Evolutionary conservation across 306 rosid genomes (phyloP).

Genomic region (Cicer yamashitae): DNA sequence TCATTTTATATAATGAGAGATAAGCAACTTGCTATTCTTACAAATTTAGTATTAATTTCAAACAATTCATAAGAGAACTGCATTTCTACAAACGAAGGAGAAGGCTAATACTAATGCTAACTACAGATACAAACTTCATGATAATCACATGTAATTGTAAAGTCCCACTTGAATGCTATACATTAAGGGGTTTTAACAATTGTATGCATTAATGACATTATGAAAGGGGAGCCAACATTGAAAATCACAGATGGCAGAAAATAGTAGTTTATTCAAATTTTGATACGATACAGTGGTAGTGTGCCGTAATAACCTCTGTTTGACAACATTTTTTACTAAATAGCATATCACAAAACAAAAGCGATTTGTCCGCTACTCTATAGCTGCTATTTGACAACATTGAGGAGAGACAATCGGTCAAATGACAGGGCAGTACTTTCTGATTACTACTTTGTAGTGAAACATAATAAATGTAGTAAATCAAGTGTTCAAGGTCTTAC

Average conservation of each 20-base stretch:
- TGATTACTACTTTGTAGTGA: not conserved
- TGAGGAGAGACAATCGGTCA: not conserved
- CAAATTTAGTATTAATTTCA: not conserved
- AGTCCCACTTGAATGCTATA: not conserved
- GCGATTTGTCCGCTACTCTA: no score
- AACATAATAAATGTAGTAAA: constrained; percentile 27
- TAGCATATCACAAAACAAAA: no score
- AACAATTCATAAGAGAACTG: constrained; percentile 16
- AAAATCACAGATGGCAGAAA: no score
- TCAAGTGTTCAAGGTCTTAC: not conserved
- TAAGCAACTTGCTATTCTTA: constrained; percentile 24
- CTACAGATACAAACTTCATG: not conserved
- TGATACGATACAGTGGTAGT: no score
- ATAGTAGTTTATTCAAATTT: no score
- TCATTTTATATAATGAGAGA: constrained; percentile 30
- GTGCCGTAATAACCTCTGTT: no score
- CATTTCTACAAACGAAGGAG: not conserved
- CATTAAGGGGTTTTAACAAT: constrained; percentile 20
- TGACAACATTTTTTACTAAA: no score
- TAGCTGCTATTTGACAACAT: no score
- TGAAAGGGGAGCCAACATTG: no score
- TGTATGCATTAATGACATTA: not conserved
- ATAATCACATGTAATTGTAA: not conserved
- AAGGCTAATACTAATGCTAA: not conserved
- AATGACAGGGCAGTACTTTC: not conserved